phyloP scores from a whole-genome alignment of 495 filamentous ascomycete genomes.

The Staphylotrichum tortipilum region DNA sequence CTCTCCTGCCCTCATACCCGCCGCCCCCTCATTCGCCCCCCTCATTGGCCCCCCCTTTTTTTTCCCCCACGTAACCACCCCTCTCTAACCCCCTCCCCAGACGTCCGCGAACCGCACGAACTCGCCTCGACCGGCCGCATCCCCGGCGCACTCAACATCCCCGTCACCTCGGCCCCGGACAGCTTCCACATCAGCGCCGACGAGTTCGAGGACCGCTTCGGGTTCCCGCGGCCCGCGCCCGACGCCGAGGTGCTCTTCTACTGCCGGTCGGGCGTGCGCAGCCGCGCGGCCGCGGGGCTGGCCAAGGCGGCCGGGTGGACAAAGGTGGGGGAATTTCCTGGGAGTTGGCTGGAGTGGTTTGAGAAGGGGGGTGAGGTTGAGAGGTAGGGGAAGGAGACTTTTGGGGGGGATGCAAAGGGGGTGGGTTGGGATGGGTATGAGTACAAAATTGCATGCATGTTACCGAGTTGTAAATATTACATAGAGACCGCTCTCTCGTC shows the following conservation, averaged over 20 bases:
- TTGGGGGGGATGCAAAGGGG: too few relatives aligned
- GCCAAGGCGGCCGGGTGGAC: conserved; percentile 69
- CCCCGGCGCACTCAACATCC: conserved; percentile 70
- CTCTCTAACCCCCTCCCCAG: conserved; percentile 31
- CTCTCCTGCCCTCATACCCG: background rate
- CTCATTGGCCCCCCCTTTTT: too few relatives aligned
- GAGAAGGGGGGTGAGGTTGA: conserved; percentile 56
- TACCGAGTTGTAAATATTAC: too few relatives aligned
- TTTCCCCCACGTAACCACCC: background rate
- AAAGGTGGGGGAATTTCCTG: conserved; percentile 69
- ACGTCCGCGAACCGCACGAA: conserved; percentile 83
- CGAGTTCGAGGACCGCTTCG: conserved; percentile 71
- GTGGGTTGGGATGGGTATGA: too few relatives aligned
- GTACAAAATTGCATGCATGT: background rate
- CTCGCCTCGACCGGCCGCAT: conserved; percentile 61
- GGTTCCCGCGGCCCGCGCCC: conserved; percentile 51
- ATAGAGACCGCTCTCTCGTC: too few relatives aligned
- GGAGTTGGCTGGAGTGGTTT: conserved; percentile 88
- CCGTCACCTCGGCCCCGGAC: conserved; percentile 67
- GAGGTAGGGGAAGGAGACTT: too few relatives aligned
- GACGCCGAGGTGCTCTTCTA: conserved; percentile 70
- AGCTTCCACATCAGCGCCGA: conserved; percentile 61
- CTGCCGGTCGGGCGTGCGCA: conserved; percentile 84
- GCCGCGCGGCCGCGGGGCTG: conserved; percentile 68
- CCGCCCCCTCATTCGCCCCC: background rate